These are phyloP conservation scores for Allium cepa DNA, from an alignment of 106 monocot species.

Conservation along the genomic window DNA sequence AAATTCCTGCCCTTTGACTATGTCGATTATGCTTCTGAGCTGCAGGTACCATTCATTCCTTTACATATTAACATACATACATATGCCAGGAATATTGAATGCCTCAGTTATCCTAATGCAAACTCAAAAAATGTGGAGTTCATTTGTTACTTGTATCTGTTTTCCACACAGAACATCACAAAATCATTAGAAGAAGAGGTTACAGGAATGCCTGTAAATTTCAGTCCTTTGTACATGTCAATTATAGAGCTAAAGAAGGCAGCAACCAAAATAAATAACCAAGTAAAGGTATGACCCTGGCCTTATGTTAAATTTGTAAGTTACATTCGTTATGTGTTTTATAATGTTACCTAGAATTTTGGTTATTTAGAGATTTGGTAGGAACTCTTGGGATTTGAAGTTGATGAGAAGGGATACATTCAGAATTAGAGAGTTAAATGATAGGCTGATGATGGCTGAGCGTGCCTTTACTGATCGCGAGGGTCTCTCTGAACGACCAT, in stretches of 20 bases:
- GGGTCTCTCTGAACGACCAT: conserved; percentile 41
- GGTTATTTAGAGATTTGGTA: conserved; percentile 31
- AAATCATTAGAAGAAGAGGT: conserved; percentile 31
- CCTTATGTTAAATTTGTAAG: no score
- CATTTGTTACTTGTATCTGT: not conserved
- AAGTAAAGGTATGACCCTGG: conserved; percentile 37
- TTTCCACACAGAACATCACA: conserved; percentile 23
- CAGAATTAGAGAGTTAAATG: conserved; percentile 54
- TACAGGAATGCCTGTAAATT: conserved; percentile 27
- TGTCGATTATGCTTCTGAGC: conserved; percentile 46
- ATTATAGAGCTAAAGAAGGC: conserved; percentile 43
- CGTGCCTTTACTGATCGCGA: conserved; percentile 63
- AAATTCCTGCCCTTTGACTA: conserved; percentile 76
- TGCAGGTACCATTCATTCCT: conserved; percentile 33
- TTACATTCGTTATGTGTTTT: not conserved
- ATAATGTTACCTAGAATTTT: not conserved
- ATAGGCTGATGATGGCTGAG: conserved; percentile 70
- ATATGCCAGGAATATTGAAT: not conserved
- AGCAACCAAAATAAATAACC: conserved; percentile 31
- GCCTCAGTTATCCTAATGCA: not conserved
- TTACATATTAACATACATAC: not conserved
- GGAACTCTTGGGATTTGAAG: conserved; percentile 13
- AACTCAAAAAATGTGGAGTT: not conserved
- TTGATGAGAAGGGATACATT: conserved; percentile 27
- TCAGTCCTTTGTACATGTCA: conserved; percentile 42